Evolutionary conservation across 805 yeast genomes (phyloP).

Genomic region (Zygoascus biomembranicola): DNA sequence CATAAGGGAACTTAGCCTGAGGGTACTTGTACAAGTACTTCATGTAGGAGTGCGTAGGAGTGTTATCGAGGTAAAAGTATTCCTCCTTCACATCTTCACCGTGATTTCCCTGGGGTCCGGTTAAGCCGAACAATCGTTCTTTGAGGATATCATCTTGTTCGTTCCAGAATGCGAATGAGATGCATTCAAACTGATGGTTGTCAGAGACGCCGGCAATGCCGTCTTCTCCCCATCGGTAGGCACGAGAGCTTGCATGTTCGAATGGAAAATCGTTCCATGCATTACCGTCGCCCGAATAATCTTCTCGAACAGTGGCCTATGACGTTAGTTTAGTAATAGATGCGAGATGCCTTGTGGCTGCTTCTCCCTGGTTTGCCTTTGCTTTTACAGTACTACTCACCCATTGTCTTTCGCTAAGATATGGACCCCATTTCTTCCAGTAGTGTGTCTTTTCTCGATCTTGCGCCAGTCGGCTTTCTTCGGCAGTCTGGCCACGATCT

Average conservation of each 20-base stretch:
- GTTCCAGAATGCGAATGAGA: conserved; percentile 87
- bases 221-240: conserved; percentile 94
- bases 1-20: conserved; percentile 75
- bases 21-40: conserved; percentile 89
- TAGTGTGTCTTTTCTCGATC: conserved; percentile 39
- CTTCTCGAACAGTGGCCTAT: conserved; percentile 54
- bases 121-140: conserved; percentile 79
- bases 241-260: conserved; percentile 71
- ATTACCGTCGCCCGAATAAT: conserved; percentile 75
- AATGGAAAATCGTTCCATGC: conserved; percentile 89
- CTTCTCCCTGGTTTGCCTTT: background rate
- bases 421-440: conserved; percentile 91
- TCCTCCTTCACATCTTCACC: conserved; percentile 83
- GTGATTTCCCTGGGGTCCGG: conserved; percentile 91
- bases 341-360: background rate
- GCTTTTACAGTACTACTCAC: conserved; percentile 15
- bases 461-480: conserved; percentile 36
- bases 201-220: conserved; percentile 89
- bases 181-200: conserved; percentile 65
- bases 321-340: background rate
- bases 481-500: conserved; percentile 17
- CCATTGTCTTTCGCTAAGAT: conserved; percentile 83
- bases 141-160: conserved; percentile 77
- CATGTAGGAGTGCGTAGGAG: conserved; percentile 90
- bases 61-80: conserved; percentile 73